Evolutionary conservation across 495 filamentous ascomycete species (phyloP).

Genomic region (Geoglossum glabrum): DNA sequence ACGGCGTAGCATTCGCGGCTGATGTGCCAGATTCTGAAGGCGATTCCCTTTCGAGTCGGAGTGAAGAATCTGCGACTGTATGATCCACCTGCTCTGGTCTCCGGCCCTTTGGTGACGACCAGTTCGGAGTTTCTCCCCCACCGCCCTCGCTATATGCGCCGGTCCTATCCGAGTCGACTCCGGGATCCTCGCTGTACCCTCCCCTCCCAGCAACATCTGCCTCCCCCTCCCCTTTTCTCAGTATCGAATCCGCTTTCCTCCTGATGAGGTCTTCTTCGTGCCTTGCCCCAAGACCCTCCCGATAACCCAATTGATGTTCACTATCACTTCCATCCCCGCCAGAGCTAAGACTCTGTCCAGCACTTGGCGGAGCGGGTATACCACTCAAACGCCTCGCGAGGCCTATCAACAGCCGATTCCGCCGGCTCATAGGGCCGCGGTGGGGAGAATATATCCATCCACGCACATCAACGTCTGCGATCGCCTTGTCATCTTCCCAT

Average conservation of each 20-base stretch:
- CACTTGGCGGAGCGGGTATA: conserved; percentile 40
- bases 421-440: conserved; percentile 65
- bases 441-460: conserved; percentile 88
- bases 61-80: conserved; percentile 10
- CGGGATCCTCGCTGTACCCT: conserved; percentile 31
- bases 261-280: conserved; percentile 43
- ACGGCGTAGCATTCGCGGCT: conserved; percentile 16
- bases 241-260: conserved; percentile 52
- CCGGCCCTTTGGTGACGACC: background rate
- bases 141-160: conserved; percentile 13
- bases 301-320: background rate
- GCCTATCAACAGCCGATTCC: conserved; percentile 69
- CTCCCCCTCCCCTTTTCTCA: conserved; percentile 46
- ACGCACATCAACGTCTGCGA: conserved; percentile 83
- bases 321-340: background rate
- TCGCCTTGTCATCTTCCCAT: conserved; percentile 52
- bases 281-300: background rate
- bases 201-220: conserved; percentile 48
- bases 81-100: conserved; percentile 5
- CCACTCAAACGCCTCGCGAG: conserved; percentile 70
- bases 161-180: background rate
- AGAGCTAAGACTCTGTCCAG: conserved; percentile 5
- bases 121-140: background rate
- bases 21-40: conserved; percentile 15
- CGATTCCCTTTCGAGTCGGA: conserved; percentile 13